Evolutionary conservation across 768 basidiomycete species (phyloP), one percentile per base, ranked within the genome.

Genomic region (Rhizopogon vinicolor): DNA sequence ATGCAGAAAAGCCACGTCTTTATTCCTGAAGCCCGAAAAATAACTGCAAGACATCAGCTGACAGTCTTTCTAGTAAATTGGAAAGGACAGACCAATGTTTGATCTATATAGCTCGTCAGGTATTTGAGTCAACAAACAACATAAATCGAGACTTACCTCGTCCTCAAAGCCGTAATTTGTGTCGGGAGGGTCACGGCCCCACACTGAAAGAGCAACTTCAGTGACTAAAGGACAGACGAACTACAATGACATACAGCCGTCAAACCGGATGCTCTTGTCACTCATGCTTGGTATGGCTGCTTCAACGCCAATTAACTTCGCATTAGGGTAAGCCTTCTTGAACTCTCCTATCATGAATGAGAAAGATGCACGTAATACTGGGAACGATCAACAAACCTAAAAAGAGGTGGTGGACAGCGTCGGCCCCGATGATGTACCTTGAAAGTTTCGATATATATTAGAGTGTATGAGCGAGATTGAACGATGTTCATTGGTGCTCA

Each of bases 1-100:
- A 63, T 96, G 93, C 56, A 87, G 80, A 70, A 91, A 93, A 0
- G 91, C 89, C 13, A 94, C 82, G 52, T 95, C 93, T 64, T 89
- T 87, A 65, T 90, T 91, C 57, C 71, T 74, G 63, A 83, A 80
- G 1, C 86, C 86, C 9, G 84, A 75, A 65, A 90, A 89, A 63
- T 87, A 89, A 61, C 85, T 86, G 55, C 6, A 25, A 5, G 18
- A 53, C 41, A 49, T 31, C 22, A 16, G 28, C 3, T 54, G 1
- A 25, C 6, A 7, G 4, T 46, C 18, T 25, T 39, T 35, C 4
- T 42, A 18, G 44, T 40, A 9, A 35, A 40, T 3, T 13, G 16
- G 22, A 12, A 39, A 40, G 40, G 7, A 58, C 66, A 16, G 55
- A 82, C 81, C 81, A 79, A 51, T 79, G 74, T 44, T 81, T 76